Base-by-base conservation (phyloP, 495 filamentous ascomycete genomes). In the Penicillium macrosclerotiorum region DNA sequence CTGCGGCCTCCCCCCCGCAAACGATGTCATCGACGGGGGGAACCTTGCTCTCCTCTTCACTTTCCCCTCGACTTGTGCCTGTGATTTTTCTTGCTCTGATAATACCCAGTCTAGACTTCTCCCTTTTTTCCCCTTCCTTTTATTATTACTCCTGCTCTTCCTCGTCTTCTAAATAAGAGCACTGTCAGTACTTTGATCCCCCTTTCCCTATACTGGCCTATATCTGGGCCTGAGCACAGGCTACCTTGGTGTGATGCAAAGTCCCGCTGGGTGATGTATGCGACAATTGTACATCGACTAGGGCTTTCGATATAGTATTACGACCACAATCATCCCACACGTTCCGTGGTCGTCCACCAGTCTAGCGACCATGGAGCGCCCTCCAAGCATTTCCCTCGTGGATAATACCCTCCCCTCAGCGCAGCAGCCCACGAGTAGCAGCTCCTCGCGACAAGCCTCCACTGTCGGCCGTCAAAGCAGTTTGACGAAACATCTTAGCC, bases 371-470 rank as follows among this genome's bases (percentile, higher is more conserved):
- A 68, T 69, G 67, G 57, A 63, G 16, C 34, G 42, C 29, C 5
- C 39, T 35, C 16, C 41, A 11, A 63, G 51, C 16, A 67, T 73
- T 31, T 47, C 48, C 29, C 60, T 75, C 8, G 49, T 73, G 42
- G 70, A 75, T 43, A 75, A 75, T 25, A 73, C 72, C 8, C 42
- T 54, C 39, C 59, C 70, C 30, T 54, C 53, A n/a, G n/a, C n/a
- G 8, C 47, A 58, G 38, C 62, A 55, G 35, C 45, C 51, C 8
- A 34, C 46, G 2, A 52, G 59, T 18, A 54, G 60, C 9, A 43
- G 55, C 6, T 42, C 59, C 8, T 45, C 54, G 18, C 52, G 34
- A 34, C 45, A 43, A 16, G 23, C 61, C 22, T 63, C 67, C 1
- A 40, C 43, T 4, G 22, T 55, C 9, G 50, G 46, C 20, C 50